Evolutionary conservation across 345 rosid species (phyloP), one percentile per base, ranked within the genome.

Genomic region (Euphorbia pulcherrima): DNA sequence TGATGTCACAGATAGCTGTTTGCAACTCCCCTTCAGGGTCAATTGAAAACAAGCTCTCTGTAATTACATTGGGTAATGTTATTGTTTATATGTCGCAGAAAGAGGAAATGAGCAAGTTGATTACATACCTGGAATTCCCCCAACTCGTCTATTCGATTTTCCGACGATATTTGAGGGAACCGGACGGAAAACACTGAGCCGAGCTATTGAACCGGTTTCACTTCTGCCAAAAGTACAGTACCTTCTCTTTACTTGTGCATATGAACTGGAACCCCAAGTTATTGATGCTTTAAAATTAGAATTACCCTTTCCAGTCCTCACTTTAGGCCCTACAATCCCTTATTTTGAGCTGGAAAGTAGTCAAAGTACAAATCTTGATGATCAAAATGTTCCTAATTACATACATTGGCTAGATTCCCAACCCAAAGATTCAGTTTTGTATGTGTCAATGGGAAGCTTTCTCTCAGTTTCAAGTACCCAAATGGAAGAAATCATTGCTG

Each of bases 51-150:
- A n/a, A n/a, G n/a, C n/a, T n/a, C n/a, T n/a, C n/a, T n/a, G n/a
- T n/a, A n/a, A n/a, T n/a, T n/a, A n/a, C n/a, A n/a, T n/a, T n/a
- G n/a, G n/a, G n/a, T n/a, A n/a, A n/a, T n/a, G n/a, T n/a, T n/a
- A n/a, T n/a, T n/a, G n/a, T n/a, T 33, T 33, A 7, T 33, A 2
- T 40, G 17, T 26, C 3, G 9, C 65, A 68, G 73, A 74, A 47
- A 14, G 60, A 63, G 69, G 65, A 13, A 60, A 74, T 69, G 86
- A 80, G 37, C 72, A 65, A 28, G 78, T 78, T 48, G 84, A 83
- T 27, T 62, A 77, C 61, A 77, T 81, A 14, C 82, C 82, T 0
- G 79, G 85, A 33, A 24, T 72, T 65, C 63, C 70, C 14, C 30
- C 70, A 37, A 65, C 71, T 0, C 76, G 77, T 16, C 1, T 80